Percentiles rank a stretch among this genome's conserved stretches.
These are phyloP conservation scores for Neonectria ditissima DNA, from an alignment of 2,329 filamentous ascomycete species.

Conservation along the genomic window DNA sequence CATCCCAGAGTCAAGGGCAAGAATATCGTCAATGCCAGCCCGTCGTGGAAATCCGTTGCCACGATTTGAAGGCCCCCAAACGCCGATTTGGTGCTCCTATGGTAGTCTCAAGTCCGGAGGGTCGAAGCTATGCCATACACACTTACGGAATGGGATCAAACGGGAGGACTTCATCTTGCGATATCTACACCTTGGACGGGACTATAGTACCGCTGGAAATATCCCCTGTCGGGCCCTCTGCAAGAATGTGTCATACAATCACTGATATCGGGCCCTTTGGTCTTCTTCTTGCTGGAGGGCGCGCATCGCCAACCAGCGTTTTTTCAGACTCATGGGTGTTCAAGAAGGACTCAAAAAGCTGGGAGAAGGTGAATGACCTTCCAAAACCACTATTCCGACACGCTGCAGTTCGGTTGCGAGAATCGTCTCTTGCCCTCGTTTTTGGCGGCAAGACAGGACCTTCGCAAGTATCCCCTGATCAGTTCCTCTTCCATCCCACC, in stretches of 20 bases:
- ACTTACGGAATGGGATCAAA: conserved; percentile 59
- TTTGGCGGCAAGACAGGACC: conserved; percentile 70
- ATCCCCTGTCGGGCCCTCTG: conserved; percentile 46
- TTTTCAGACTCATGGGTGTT: conserved; percentile 83
- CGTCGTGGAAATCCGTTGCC: conserved; percentile 24
- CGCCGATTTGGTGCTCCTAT: conserved; percentile 72
- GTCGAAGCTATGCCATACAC: conserved; percentile 59
- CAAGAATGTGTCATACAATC: conserved; percentile 80
- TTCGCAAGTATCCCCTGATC: conserved; percentile 61
- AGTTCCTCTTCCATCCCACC: conserved; percentile 63
- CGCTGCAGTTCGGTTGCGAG: conserved; percentile 65
- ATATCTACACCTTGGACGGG: conserved; percentile 57
- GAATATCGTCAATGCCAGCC: not conserved
- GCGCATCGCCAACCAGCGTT: conserved; percentile 78
- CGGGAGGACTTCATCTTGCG: conserved; percentile 61
- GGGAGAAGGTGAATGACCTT: conserved; percentile 75
- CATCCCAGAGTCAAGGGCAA: not conserved
- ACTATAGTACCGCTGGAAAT: conserved; percentile 41
- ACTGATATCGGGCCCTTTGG: conserved; percentile 71
- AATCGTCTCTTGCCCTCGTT: conserved; percentile 66
- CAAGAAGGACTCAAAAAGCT: conserved; percentile 62
- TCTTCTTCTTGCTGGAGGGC: conserved; percentile 79
- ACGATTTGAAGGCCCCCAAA: conserved; percentile 43
- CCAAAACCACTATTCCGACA: conserved; percentile 82
- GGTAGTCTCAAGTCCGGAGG: conserved; percentile 51